Evolutionary conservation across 2,329 filamentous ascomycete genomes (phyloP), one percentile per base, ranked within the genome.

Genomic region (Incumbomyces delicatus): DNA sequence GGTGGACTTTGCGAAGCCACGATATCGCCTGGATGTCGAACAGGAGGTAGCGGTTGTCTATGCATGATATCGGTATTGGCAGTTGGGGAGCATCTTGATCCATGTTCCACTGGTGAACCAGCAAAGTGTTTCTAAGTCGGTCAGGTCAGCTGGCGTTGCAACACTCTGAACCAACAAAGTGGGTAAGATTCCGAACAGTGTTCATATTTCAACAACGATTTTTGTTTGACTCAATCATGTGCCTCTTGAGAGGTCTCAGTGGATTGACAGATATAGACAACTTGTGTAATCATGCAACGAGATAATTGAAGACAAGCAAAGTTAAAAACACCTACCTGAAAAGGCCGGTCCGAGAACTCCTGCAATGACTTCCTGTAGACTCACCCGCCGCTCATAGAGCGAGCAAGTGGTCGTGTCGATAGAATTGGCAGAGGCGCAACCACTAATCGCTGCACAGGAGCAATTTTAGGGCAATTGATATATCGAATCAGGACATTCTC

Each of bases 21-120:
- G 84, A 81, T 50, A 88, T 83, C 53, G 81, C 80, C 61, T 88
- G 78, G 58, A 87, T 78, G 63, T 94, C 87, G 72, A 95, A 96
- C 56, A 98, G 73, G 50, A 95, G 78, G 69, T 90, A 95, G 54
- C 85, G 83, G 56, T 82, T 81, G 39, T 81, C 81, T 50, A 95
- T 80, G 61, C 78, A 75, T 55, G 86, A 90, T 60, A 96, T 92
- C 51, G 87, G 81, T 53, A 95, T 76, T 10, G 78, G 78, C 57
- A 80, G 73, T 17, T 60, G 56, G 39, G 66, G 67, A 40, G 58
- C 54, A 34, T 31, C 46, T 36, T 59, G 57, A 41, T 61, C 62
- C 20, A 29, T 10, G 6, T 37, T 36, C n/a, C 16, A n/a, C 12
- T 16, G 6, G n/a, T 38, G 14, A 38, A 20, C 10, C 20, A 14